Evolutionary conservation across 1,284 basidiomycete genomes (phyloP).

Genomic region (Microbotryum saponariae): DNA sequence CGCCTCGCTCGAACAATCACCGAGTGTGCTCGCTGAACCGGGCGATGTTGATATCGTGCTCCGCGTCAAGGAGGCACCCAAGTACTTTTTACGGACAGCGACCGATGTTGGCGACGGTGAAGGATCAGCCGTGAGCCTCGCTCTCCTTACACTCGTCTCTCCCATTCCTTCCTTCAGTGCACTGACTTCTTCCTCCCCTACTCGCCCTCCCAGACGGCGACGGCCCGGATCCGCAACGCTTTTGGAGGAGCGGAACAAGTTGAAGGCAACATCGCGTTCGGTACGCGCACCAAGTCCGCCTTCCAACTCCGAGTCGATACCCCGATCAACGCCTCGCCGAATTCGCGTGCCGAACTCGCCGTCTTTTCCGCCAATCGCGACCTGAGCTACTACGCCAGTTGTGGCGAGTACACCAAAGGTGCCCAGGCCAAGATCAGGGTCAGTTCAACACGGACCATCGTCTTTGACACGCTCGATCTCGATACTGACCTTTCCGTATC

Average conservation of each 20-base stretch:
- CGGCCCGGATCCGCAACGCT: slow-evolving; percentile 72
- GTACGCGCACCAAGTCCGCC: slow-evolving; percentile 78
- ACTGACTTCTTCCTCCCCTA: slow-evolving; percentile 7
- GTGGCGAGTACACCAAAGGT: slow-evolving; percentile 59
- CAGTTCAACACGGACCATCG: slow-evolving; percentile 37
- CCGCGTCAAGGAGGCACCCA: slow-evolving; percentile 64
- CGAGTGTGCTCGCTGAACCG: slow-evolving; percentile 51
- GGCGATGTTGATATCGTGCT: slow-evolving; percentile 83
- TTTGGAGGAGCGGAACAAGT: slow-evolving; percentile 87
- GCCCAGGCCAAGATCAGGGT: slow-evolving; percentile 60
- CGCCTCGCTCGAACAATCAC: slow-evolving; percentile 60
- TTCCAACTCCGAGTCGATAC: slow-evolving; percentile 47
- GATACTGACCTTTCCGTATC: too few relatives aligned
- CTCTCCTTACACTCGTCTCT: not conserved
- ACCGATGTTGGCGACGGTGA: slow-evolving; percentile 94
- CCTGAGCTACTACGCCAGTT: slow-evolving; percentile 61
- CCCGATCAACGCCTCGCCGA: slow-evolving; percentile 46
- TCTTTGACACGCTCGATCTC: too few relatives aligned
- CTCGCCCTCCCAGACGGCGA: slow-evolving; percentile 53
- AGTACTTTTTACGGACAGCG: slow-evolving; percentile 72
- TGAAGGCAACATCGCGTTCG: slow-evolving; percentile 73
- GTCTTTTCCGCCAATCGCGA: slow-evolving; percentile 61
- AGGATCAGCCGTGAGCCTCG: slow-evolving; percentile 65
- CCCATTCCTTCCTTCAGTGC: not conserved
- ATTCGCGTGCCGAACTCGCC: slow-evolving; percentile 55